Percentiles rank a stretch among this genome's conserved stretches.
Evolutionary conservation across 2,329 filamentous ascomycete genomes (phyloP).

Genomic region (Colletotrichum trifolii): DNA sequence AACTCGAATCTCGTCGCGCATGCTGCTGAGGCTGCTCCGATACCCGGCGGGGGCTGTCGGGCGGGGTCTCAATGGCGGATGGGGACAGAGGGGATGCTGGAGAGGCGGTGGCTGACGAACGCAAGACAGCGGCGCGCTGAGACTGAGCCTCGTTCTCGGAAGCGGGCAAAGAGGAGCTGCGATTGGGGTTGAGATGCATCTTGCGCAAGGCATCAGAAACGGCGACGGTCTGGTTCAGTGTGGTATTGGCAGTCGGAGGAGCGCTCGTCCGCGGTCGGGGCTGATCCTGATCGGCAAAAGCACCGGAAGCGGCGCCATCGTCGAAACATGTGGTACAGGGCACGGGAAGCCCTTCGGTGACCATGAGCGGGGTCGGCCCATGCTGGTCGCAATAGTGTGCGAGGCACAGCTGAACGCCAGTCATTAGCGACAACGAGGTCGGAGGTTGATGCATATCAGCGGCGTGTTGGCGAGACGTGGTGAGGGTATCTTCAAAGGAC

Average conservation of each 20-base stretch:
- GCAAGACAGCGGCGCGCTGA: slow-evolving; percentile 55
- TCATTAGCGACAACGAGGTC: slow-evolving; percentile 36
- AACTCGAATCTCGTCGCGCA: slow-evolving; percentile 66
- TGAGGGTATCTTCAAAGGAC: slow-evolving; percentile 32
- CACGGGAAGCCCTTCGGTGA: slow-evolving; percentile 73
- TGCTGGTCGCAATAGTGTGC: slow-evolving; percentile 79
- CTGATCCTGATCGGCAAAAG: slow-evolving; percentile 44
- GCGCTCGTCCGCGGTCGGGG: slow-evolving; percentile 54
- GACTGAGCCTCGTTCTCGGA: slow-evolving; percentile 58
- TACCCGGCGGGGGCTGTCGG: slow-evolving; percentile 62
- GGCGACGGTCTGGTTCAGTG: slow-evolving; percentile 43
- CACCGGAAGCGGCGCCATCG: slow-evolving; percentile 43
- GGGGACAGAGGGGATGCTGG: slow-evolving; percentile 45
- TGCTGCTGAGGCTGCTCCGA: slow-evolving; percentile 48
- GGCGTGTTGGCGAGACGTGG: slow-evolving; percentile 15
- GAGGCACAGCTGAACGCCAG: slow-evolving; percentile 69
- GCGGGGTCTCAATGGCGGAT: slow-evolving; percentile 66
- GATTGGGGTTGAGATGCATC: slow-evolving; percentile 55
- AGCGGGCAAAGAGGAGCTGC: slow-evolving; percentile 55
- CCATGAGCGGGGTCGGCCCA: slow-evolving; percentile 76
- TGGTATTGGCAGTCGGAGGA: slow-evolving; percentile 46
- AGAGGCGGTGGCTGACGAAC: slow-evolving; percentile 49
- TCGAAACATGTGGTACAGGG: slow-evolving; percentile 71
- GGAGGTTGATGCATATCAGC: slow-evolving; percentile 32
- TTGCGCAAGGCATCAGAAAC: slow-evolving; percentile 61